Base-by-base conservation (phyloP, 164 flowering plant species). In the Vitis labrusca region DNA sequence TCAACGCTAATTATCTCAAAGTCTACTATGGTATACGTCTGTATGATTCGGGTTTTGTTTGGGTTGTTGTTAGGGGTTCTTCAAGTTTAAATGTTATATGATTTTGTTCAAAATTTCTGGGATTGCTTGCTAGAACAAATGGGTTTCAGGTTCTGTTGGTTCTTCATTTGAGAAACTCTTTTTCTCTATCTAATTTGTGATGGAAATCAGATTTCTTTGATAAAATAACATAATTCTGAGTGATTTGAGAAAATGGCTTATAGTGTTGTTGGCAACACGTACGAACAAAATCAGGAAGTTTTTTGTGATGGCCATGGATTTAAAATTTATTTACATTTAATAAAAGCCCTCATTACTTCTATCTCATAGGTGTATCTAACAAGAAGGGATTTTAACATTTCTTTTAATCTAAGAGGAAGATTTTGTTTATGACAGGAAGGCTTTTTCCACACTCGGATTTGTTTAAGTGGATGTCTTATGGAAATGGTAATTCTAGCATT, bases 401-500 rank as follows among this genome's bases (percentile, higher is more conserved):
- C 17, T 44, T 3, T 5, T 1, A 5, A 27, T 1, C 37, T 19
- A 50, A 52, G 8, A 6, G 4, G 19, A 12, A 8, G 13, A 37
- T 44, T 61, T 68, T 48, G 58, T 63, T 54, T 76, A 10, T 74
- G 68, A 64, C 94, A 96, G 99, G 87, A 62, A 88, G 83, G 82
- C 85, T 96, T 67, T 96, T 93, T 64, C 99, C 99, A 3, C 73
- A 85, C 73, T 81, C 83, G 54, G 98, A 96, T 63, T 80, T 93
- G 64, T 86, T 76, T 60, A 93, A 85, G 74, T 96, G 99, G 99
- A 65, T 96, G 91, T 86, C 91, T 9, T 96, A 96, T 79, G 99
- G 98, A 76, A 83, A 93, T 76, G 99, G 99, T 96, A 87, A 76
- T 60, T 32, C 12, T 19, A 51, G 13, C 30, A 13, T 51, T 68